Percentiles rank a stretch among this genome's conserved stretches.
Conservation (phyloP, 768 basidiomycete genomes). For the Mycena filopes region DNA sequence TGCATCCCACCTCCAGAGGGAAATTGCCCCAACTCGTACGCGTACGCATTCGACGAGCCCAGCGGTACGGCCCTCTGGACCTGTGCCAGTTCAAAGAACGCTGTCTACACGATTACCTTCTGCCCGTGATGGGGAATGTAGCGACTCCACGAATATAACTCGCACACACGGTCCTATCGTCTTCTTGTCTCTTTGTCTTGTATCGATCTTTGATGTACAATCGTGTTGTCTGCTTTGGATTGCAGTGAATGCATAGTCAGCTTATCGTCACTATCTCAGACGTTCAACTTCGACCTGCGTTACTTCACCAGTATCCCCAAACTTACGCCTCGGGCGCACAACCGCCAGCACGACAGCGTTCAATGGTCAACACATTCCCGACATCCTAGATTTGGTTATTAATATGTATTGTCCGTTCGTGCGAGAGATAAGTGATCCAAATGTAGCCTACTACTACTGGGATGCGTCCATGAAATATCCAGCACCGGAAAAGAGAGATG, state of each 20-base stretch:
- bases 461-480: conserved; percentile 32
- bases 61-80: conserved; percentile 58
- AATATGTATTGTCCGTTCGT: conserved; percentile 29
- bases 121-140: conserved; percentile 9
- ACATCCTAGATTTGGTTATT: conserved; percentile 2
- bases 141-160: background rate
- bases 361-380: background rate
- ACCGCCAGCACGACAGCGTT: background rate
- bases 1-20: conserved; percentile 37
- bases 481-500: conserved; percentile 25
- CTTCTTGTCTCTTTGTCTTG: background rate
- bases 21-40: conserved; percentile 51
- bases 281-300: background rate
- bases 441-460: conserved; percentile 33
- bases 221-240: background rate
- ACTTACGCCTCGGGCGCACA: background rate
- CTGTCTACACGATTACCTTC: conserved; percentile 44
- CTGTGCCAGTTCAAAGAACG: conserved; percentile 42
- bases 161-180: background rate
- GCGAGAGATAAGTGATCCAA: conserved; percentile 28
- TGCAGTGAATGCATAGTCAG: too few relatives aligned
- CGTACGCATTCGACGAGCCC: conserved; percentile 57
- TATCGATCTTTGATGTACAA: conserved; percentile 15
- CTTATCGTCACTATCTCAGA: background rate
- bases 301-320: background rate